Base-by-base conservation (phyloP, 495 filamentous ascomycete species). In the Hypoxylon crocopeplum region DNA sequence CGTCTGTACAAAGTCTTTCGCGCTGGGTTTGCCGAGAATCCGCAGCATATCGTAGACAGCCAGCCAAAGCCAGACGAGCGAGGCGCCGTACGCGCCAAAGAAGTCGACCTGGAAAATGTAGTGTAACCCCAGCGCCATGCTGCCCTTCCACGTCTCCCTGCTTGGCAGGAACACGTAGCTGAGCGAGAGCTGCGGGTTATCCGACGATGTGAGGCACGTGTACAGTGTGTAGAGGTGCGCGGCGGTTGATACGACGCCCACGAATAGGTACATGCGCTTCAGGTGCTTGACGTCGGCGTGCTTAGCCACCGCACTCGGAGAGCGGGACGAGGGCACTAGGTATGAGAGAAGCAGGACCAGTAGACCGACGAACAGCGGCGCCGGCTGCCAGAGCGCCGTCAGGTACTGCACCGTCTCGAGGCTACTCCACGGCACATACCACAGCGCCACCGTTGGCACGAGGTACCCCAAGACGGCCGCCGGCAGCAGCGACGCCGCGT, bases 371-470 rank as follows among this genome's bases (percentile, higher is more conserved):
- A 45, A 59, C 0, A 75, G 17, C 5, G 76, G 75, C 44, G 71
- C 70, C 4, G 60, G 49, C 58, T 77, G 76, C 71, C 73, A 77
- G 38, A 72, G 32, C 8, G 69, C 69, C 13, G 65, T 70, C 10
- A 70, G 36, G 48, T 54, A 59, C 40, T 74, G 71, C 44, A 48
- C 44, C n/a, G 55, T 69, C n/a, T 45, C 37, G 54, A 60, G 10
- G 40, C 48, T 42, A 13, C 59, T 34, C 30, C 48, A 62, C 6
- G 73, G 57, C 3, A 32, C 12, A 48, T 74, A 70, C 44, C 67
- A 71, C 66, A 75, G 66, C 22, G 68, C 62, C 2, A 70, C 21
- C 1, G 68, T 64, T 0, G 77, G 77, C 39, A 75, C 41, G 12
- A 73, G 42, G 29, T 73, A 75, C 1, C 68, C 62, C 4, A 73